Base-by-base conservation (phyloP, 1,139 yeast genomes). In the Trichomonascaceae sp. region DNA sequence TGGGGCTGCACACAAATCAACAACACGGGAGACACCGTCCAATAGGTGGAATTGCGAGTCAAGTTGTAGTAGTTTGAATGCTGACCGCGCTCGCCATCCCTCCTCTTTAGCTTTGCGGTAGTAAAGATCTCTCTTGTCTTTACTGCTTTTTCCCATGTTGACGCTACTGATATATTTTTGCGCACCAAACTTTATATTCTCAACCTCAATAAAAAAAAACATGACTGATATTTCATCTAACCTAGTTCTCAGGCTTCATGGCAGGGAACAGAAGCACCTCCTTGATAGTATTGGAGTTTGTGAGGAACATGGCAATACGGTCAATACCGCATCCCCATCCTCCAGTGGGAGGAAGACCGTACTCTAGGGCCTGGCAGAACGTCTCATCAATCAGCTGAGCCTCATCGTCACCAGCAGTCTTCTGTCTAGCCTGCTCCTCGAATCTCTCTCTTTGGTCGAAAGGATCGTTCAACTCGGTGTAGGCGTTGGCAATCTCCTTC, bases 321-420 rank as follows among this genome's bases (percentile, higher is more conserved):
- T 89, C 98, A 51, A 89, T 85, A 73, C 98, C 98, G 67, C 94
- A 80, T 53, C 98, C 98, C 97, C 97, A 89, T 51, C 98, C 98
- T 60, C 93, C 98, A 52, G 98, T 89, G 53, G 98, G 98, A 42
- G 98, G 98, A 54, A 89, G 72, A 62, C 98, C 98, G 62, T 84
- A 89, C 67, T 89, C 98, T 56, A 89, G 74, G 45, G 98, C 96
- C 54, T 87, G 82, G 68, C 93, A 80, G 85, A 89, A 89, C 43
- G 84, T 78, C 65, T 89, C 98, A 59, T 89, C 98, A 45, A 89
- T 71, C 63, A 85, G 60, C 67, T 89, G 98, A 39, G 96, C 98
- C 67, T 89, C 98, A 54, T 89, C 98, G 57, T 89, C 98, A 69
- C 98, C 98, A 64, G 85, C 96, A 48, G 69, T 97, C 70, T 89